phyloP scores from a whole-genome alignment of 1,284 basidiomycete species.

The Microbotryum lychnidis-dioicae region DNA sequence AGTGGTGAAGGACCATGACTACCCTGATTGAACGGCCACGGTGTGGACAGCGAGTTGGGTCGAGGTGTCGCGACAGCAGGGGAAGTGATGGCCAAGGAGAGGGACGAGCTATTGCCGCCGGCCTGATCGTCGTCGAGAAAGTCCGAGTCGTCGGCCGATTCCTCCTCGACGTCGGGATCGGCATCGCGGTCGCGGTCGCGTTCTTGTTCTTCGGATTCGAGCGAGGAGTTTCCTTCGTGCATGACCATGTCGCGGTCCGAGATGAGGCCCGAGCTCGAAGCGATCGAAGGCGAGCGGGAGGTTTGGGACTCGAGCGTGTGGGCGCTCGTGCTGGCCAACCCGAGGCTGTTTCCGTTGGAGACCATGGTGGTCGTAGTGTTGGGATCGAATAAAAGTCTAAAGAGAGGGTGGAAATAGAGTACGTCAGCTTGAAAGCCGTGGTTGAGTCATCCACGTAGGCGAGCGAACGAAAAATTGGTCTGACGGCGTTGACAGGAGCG shows the following conservation, averaged over 20 bases:
- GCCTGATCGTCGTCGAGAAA: slow-evolving; percentile 14
- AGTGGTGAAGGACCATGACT: background rate
- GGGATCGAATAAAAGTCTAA: too few species aligned
- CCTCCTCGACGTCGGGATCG: slow-evolving; percentile 18
- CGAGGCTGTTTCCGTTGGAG: too few species aligned
- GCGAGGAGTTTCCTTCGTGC: slow-evolving; percentile 5
- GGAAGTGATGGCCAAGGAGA: slow-evolving; percentile 6
- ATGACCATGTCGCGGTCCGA: slow-evolving; percentile 35
- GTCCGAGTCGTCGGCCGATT: slow-evolving; percentile 24
- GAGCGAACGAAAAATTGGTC: too few species aligned
- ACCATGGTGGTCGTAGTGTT: too few species aligned
- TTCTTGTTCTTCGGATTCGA: too few species aligned
- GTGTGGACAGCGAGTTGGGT: slow-evolving; percentile 4
- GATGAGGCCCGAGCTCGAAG: slow-evolving; percentile 34
- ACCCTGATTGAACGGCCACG: slow-evolving; percentile 29
- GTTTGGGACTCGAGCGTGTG: slow-evolving; percentile 1
- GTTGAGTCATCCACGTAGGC: too few species aligned
- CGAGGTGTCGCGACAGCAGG: slow-evolving; percentile 34
- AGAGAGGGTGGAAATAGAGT: too few species aligned
- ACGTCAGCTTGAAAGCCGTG: too few species aligned
- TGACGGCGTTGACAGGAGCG: too few species aligned
- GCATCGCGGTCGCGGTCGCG: slow-evolving; percentile 2
- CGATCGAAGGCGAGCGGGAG: slow-evolving; percentile 34
- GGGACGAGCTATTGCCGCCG: slow-evolving; percentile 6
- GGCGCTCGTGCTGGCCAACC: too few species aligned